Base-by-base conservation (phyloP, 2,329 filamentous ascomycete species). In the Thielaviopsis punctulata region DNA sequence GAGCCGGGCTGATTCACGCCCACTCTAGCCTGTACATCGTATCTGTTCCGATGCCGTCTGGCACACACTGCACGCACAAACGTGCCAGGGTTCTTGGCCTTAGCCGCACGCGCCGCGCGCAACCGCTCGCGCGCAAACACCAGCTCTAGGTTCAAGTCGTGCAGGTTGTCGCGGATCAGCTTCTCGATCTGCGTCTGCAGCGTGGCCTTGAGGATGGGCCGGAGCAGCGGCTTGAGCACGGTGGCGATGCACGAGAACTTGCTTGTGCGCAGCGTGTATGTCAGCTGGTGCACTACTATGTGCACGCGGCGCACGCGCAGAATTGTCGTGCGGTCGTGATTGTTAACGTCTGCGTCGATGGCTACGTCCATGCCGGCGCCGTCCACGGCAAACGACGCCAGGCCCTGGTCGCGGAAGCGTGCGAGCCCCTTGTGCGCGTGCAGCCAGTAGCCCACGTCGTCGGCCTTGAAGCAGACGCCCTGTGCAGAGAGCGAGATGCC, bases 381-480 rank as follows among this genome's bases (percentile, higher is more conserved):
- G 63, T 95, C 90, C 4, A 96, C 77, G 45, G 79, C 77, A 65
- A 96, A 88, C 25, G 83, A 86, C 4, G 84, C 86, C 47, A 95
- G 84, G 3, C 90, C 90, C 63, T 88, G 76, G 60, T 95, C 88
- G 2, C 79, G 77, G 25, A 95, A 72, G 22, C 80, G 79, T 48
- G 94, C 70, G 1, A 93, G 64, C 2, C 86, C 81, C 13, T 80
- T 79, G 63, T 92, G 89, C 0, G 85, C 74, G 9, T 84, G 83
- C 27, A 95, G 69, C 79, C 89, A 93, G 68, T 89, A 96, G 22
- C 90, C 90, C 27, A 96, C 72, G 56, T 95, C 88, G 22, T 90
- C 80, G 2, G 89, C 89, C 41, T 84, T 80, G 51, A 92, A 73
- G 0, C 87, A 93, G 8, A 96, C 68, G 0, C 90, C 90, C 95